Base-by-base conservation (phyloP, 1,284 basidiomycete species). In the Ceratobasidium sp. region DNA sequence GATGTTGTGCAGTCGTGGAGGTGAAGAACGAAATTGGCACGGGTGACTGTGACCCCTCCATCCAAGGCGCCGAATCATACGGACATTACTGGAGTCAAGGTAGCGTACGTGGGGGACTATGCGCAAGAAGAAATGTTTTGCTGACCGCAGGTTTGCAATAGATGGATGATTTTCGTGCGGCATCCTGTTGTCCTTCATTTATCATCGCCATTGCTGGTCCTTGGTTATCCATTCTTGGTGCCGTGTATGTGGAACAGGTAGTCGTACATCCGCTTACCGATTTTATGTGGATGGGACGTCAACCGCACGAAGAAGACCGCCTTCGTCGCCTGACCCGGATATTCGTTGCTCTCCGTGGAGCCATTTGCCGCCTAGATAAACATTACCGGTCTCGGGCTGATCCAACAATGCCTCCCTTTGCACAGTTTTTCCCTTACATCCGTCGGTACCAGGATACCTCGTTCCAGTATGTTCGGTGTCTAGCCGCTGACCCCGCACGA, bases 161-260 rank as follows among this genome's bases (percentile, higher is more conserved):
- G 30, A 48, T 20, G 57, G n/a, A 20, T 57, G 33, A 44, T 33
- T 44, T 78, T 16, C 57, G 46, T n/a, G 55, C 41, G 18, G 16
- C 2, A 27, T 80, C 54, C 20, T 69, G 77, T 57, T 80, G 80
- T 50, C 80, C 80, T 5, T 62, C 77, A 14, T 60, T 80, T 30
- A 20, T 79, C 23, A n/a, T 80, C 20, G 77, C 73, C 6, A 27
- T 79, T 16, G 75, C 79, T 2, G 80, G 80, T 8, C 80, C 80
- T 41, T 80, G 79, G 79, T 60, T 81, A 33, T 78, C 79, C 67
- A 35, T 80, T 33, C 57, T 75, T 18, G 79, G 81, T n/a, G 79
- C 73, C n/a, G 68, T 80, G 20, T 60, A 78, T 38, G 52, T 71
- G 38, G 78, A 69, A 2, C 60, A 59, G 8, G 35, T 74, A 20